Base-by-base conservation (phyloP, 805 yeast genomes). In the Nakazawaea sp. region DNA sequence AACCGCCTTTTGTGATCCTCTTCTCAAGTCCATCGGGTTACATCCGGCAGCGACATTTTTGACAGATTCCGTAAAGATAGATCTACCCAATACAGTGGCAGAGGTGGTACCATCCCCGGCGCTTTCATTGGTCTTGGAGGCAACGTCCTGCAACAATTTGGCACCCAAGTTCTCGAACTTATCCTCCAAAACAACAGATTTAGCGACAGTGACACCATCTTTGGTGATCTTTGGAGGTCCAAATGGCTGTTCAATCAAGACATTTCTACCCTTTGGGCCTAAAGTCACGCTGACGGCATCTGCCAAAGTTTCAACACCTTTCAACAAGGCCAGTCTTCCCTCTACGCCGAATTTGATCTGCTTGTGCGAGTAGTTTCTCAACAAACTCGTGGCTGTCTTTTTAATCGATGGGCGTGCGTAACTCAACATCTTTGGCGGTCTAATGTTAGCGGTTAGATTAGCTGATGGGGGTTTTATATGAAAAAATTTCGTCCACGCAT, bases 61-160 rank as follows among this genome's bases (percentile, higher is more conserved):
- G 44, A 90, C 95, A 21, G 94, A 77, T 66, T 92, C 97, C 43
- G 95, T 81, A 70, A 90, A 86, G 51, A 90, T 90, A 41, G 96
- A 82, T 63, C 95, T 84, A 50, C 97, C 97, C 51, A 90, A 72
- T 38, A 90, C 95, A 33, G 97, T 92, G 51, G 97, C 97, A 31
- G 95, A 82, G 27, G 98, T 90, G 47, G 98, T 90, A 64, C 98
- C 98, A 55, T 90, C 98, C 66, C 98, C 98, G 44, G 97, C 97
- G 51, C 83, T 75, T 64, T 90, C 96, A 63, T 92, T 92, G 53
- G 98, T 89, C 75, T 85, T 90, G 51, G 94, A 79, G 30, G 97
- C 96, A 43, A 92, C 97, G 59, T 92, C 97, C 66, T 89, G 97
- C 55, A 90, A 68, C 48, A 90, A 72, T 68, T 85, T 86, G 41